Base-by-base conservation (phyloP, 2,329 filamentous ascomycete genomes). In the Hymenoscyphus infarciens region DNA sequence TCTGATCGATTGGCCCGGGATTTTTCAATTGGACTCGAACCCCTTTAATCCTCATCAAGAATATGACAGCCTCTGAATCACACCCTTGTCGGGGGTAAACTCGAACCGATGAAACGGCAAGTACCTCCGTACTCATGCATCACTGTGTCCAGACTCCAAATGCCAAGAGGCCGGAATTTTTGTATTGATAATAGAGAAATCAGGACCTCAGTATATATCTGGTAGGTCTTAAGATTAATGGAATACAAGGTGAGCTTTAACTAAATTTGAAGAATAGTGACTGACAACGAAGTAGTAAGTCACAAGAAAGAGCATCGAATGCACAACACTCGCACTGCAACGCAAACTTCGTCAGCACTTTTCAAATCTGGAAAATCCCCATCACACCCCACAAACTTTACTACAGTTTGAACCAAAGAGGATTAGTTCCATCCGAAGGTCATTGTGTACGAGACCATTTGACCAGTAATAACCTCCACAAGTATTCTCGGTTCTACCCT, bases 351-450 rank as follows among this genome's bases (percentile, higher is more conserved):
- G 42, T 49, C 59, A 22, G 27, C 42, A 52, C 19, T 59, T 35
- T 35, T n/a, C 15, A 25, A 57, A 35, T 54, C 33, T 42, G 49
- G 42, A 49, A 49, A 49, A 49, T 49, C 42, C 42, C 42, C 42
- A 49, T 49, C 42, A 49, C 5, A 6, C 39, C 16, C 39, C 39
- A 49, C n/a, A 22, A 49, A n/a, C n/a, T n/a, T 22, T 8, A 45
- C n/a, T n/a, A 22, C n/a, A 45, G 19, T 11, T 60, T 45, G 60
- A 61, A 35, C 61, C 25, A 33, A 60, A 22, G 42, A 13, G 57
- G 33, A 56, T 27, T 15, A 31, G 52, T 56, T 57, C 56, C 56
- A 62, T 66, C 59, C 57, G 52, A 63, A 57, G 52, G 10, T 10
- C 42, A 22, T 22, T 10, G n/a, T 25, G 42, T 15, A 11, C n/a